Evolutionary conservation across 73 alveolate genomes (phyloP).

Genomic region (Durusdinium trenchii): DNA sequence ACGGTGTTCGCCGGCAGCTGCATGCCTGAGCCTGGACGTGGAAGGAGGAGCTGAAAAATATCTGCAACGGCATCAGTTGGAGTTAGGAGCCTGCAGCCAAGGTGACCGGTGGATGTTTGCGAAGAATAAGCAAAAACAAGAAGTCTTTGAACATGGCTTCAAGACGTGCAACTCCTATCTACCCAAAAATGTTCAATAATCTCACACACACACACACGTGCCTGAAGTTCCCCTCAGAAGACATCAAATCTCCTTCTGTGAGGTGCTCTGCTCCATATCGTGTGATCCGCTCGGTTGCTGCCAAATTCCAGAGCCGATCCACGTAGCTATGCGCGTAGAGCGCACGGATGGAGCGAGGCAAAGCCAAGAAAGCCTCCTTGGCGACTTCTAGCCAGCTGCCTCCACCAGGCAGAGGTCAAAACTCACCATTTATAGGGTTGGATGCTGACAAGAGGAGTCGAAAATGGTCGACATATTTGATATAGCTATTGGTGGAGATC

Average conservation of each 20-base stretch:
- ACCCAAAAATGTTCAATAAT: background rate
- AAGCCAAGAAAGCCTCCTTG: constrained; percentile 24
- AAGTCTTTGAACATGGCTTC: too few relatives aligned
- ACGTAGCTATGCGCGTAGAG: constrained; percentile 56
- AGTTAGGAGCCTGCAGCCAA: too few relatives aligned
- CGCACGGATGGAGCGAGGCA: constrained; percentile 75
- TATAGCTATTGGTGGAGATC: too few relatives aligned
- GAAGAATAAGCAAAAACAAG: too few relatives aligned
- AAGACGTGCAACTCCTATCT: too few relatives aligned
- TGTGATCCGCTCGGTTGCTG: constrained; percentile 51
- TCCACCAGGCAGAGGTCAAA: too few relatives aligned
- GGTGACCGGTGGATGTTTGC: too few relatives aligned
- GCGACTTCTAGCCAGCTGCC: constrained; percentile 42
- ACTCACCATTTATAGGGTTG: too few relatives aligned
- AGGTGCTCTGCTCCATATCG: background rate
- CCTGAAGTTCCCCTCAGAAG: background rate
- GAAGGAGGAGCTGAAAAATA: constrained; percentile 42
- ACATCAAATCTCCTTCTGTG: background rate
- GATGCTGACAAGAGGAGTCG: too few relatives aligned
- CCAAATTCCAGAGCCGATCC: constrained; percentile 68
- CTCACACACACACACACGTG: background rate
- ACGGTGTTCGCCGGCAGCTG: constrained; percentile 68
- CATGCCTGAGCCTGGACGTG: constrained; percentile 85
- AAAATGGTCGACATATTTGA: too few relatives aligned
- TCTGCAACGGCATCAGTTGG: background rate